Evolutionary conservation across 169 alveolate genomes (phyloP).

Genomic region (Cryptosporidium sp.): DNA sequence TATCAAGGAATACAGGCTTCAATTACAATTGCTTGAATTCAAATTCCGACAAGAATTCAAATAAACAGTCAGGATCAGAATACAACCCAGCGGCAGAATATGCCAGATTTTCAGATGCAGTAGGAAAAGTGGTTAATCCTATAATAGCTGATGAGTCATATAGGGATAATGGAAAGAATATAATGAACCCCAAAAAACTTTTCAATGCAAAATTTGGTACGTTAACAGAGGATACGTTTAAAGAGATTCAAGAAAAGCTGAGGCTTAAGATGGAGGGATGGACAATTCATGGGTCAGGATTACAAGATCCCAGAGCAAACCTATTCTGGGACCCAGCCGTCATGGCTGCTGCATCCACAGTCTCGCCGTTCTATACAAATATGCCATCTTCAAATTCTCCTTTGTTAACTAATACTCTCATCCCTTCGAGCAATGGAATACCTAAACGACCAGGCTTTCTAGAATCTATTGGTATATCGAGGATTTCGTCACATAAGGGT

Average conservation of each 20-base stretch:
- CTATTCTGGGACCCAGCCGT: conserved; percentile 72
- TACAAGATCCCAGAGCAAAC: conserved; percentile 67
- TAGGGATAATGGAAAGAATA: conserved; percentile 40
- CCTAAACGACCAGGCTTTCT: neutral
- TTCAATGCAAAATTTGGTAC: conserved; percentile 70
- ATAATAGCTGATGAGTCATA: conserved; percentile 61
- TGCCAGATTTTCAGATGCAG: conserved; percentile 68
- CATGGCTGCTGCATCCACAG: conserved; percentile 58
- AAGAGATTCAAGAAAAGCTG: conserved; percentile 44
- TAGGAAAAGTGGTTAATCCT: conserved; percentile 60
- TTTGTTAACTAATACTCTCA: conserved; percentile 25
- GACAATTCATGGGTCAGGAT: conserved; percentile 64
- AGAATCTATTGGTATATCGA: neutral
- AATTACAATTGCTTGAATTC: conserved; percentile 31
- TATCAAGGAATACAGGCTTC: conserved; percentile 43
- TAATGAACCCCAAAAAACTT: conserved; percentile 47
- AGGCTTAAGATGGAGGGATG: conserved; percentile 66
- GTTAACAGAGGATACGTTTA: conserved; percentile 31
- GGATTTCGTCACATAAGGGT: neutral
- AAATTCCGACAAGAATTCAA: neutral
- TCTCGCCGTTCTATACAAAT: conserved; percentile 30
- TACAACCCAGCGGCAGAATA: conserved; percentile 66
- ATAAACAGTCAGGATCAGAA: conserved; percentile 31
- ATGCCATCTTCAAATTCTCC: conserved; percentile 57
- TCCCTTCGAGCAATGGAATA: conserved; percentile 11